Conservation (phyloP, 768 basidiomycete genomes). For the Leucocoprinus sp. region DNA sequence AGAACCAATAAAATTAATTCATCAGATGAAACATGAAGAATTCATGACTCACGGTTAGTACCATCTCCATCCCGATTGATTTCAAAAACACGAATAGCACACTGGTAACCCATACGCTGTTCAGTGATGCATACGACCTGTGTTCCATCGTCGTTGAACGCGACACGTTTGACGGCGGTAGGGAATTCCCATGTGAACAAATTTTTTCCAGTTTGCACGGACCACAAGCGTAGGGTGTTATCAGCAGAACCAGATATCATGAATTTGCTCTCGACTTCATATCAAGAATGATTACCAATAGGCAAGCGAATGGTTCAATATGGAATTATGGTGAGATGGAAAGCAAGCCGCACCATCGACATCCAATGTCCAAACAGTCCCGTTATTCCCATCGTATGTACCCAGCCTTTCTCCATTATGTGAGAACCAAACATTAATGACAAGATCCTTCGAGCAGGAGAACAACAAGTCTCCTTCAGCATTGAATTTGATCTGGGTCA, state of each 20-base stretch:
- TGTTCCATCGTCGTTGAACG: slow-evolving; percentile 80
- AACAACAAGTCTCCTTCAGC: slow-evolving; percentile 93
- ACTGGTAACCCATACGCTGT: slow-evolving; percentile 90
- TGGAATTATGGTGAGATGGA: slow-evolving; percentile 3
- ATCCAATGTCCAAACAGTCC: slow-evolving; percentile 94
- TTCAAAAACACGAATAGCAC: slow-evolving; percentile 84
- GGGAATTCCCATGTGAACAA: slow-evolving; percentile 96
- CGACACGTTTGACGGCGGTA: slow-evolving; percentile 93
- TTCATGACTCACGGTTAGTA: slow-evolving; percentile 66
- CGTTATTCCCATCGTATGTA: slow-evolving; percentile 95
- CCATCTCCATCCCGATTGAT: slow-evolving; percentile 81
- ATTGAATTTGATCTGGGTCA: slow-evolving; percentile 98
- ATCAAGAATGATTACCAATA: background rate
- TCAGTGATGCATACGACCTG: slow-evolving; percentile 91
- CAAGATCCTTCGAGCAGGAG: slow-evolving; percentile 89
- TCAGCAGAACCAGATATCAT: slow-evolving; percentile 92
- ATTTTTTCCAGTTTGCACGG: slow-evolving; percentile 83
- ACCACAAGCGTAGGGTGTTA: slow-evolving; percentile 88
- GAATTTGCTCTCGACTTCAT: slow-evolving; percentile 67
- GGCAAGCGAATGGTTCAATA: background rate
- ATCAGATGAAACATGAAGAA: background rate
- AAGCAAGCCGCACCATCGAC: slow-evolving; percentile 69
- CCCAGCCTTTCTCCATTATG: slow-evolving; percentile 97
- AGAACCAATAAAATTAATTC: background rate
- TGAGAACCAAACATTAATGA: slow-evolving; percentile 95